Conservation (phyloP, 768 basidiomycete genomes). For the Dioszegia aurantiaca region DNA sequence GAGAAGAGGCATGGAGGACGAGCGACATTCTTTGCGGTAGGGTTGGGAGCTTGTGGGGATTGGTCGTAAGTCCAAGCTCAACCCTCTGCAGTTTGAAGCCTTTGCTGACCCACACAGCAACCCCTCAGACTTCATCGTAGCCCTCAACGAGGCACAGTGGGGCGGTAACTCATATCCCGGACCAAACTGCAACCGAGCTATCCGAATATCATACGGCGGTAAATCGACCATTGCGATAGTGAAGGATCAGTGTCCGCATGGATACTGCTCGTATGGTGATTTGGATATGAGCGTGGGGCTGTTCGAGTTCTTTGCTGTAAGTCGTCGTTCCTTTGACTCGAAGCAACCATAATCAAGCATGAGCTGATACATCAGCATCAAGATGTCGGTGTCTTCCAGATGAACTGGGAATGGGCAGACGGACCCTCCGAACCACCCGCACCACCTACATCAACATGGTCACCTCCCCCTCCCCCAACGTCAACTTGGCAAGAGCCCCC, state of each 20-base stretch:
- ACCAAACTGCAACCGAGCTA: slow-evolving; percentile 62
- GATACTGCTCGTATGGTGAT: slow-evolving; percentile 62
- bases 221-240: slow-evolving; percentile 62
- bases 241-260: slow-evolving; percentile 64
- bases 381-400: slow-evolving; percentile 61
- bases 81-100: neutral
- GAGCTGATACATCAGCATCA: slow-evolving; percentile 21
- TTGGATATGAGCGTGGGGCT: slow-evolving; percentile 69
- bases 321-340: neutral
- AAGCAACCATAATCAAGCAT: neutral
- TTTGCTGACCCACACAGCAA: slow-evolving; percentile 6
- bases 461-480: neutral
- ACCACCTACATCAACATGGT: neutral
- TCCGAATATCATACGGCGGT: slow-evolving; percentile 65
- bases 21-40: slow-evolving; percentile 54
- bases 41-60: slow-evolving; percentile 56
- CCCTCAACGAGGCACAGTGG: slow-evolving; percentile 56
- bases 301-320: slow-evolving; percentile 61
- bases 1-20: slow-evolving; percentile 18
- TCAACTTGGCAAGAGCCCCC: neutral
- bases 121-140: slow-evolving; percentile 54
- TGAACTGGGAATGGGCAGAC: slow-evolving; percentile 30
- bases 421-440: neutral
- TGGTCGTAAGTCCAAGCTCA: no score
- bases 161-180: slow-evolving; percentile 58